Percentiles rank a stretch among this genome's conserved stretches.
These are phyloP conservation scores for Nigrograna mackinnonii DNA, from an alignment of 2,329 filamentous ascomycete genomes.

Conservation along the genomic window DNA sequence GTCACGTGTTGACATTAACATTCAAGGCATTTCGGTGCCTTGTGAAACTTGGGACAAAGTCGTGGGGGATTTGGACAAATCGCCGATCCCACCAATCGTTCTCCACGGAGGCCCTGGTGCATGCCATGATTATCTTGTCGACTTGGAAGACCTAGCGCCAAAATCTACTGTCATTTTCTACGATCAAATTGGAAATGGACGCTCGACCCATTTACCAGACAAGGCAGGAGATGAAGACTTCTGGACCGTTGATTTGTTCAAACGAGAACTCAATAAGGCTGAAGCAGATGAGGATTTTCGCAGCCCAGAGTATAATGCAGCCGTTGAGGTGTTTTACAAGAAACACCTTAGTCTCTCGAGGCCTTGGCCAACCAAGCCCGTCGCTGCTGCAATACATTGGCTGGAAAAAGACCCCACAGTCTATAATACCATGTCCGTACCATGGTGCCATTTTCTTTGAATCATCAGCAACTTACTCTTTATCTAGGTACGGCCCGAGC, in stretches of 20 bases:
- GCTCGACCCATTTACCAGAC: conserved; percentile 52
- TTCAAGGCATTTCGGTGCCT: no score
- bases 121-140: conserved; percentile 34
- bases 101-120: conserved; percentile 47
- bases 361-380: conserved; percentile 23
- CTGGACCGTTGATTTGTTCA: conserved; percentile 54
- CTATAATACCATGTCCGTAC: background rate
- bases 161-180: conserved; percentile 59
- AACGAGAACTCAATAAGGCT: conserved; percentile 56
- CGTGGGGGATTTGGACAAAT: conserved; percentile 24
- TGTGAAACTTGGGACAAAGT: conserved; percentile 38
- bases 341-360: conserved; percentile 2
- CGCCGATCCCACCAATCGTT: conserved; percentile 22
- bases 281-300: no score
- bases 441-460: background rate
- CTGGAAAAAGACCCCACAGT: background rate
- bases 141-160: conserved; percentile 45
- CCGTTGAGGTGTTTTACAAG: conserved; percentile 6
- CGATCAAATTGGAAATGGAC: conserved; percentile 57
- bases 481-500: conserved; percentile 20
- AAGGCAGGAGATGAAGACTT: conserved; percentile 50
- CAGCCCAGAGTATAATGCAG: conserved; percentile 6
- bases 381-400: background rate
- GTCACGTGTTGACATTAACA: no score
- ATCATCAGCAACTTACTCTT: conserved; percentile 20